A percentile compares a stretch with the other conserved stretches of the same genome.
Evolutionary conservation across 2,329 filamentous ascomycete species (phyloP).

Genomic region (Sclerotinia borealis): DNA sequence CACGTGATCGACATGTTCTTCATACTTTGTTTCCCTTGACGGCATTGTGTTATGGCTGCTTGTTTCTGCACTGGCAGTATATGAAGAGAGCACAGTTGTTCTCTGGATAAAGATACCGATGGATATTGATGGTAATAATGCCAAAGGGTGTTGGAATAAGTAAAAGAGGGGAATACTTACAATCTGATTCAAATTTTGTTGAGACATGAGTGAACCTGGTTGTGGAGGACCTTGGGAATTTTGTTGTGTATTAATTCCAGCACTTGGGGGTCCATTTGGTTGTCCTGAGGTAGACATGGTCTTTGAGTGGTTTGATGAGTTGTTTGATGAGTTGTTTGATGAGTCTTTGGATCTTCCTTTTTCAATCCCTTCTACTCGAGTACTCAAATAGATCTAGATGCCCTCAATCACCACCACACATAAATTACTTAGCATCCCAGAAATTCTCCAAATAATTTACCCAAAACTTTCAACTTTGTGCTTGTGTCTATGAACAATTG

Average conservation of each 20-base stretch:
- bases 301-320: too few species aligned
- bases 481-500: not conserved
- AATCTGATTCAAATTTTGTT: constrained; percentile 92
- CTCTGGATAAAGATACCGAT: not conserved
- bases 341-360: too few species aligned
- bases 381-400: too few species aligned
- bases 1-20: not conserved
- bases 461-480: not conserved
- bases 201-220: constrained; percentile 54
- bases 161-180: constrained; percentile 52
- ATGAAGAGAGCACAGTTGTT: not conserved
- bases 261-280: constrained; percentile 40
- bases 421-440: not conserved
- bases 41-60: not conserved
- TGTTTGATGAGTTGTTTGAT: too few species aligned
- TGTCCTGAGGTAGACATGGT: constrained; percentile 37
- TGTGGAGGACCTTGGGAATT: constrained; percentile 42
- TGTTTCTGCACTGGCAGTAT: not conserved
- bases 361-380: too few species aligned
- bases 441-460: not conserved
- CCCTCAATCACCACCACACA: not conserved
- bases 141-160: not conserved
- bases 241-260: constrained; percentile 40
- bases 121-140: not conserved
- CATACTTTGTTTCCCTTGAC: not conserved